Conservation (phyloP, 345 rosid species). For the Cardamine occulta region DNA sequence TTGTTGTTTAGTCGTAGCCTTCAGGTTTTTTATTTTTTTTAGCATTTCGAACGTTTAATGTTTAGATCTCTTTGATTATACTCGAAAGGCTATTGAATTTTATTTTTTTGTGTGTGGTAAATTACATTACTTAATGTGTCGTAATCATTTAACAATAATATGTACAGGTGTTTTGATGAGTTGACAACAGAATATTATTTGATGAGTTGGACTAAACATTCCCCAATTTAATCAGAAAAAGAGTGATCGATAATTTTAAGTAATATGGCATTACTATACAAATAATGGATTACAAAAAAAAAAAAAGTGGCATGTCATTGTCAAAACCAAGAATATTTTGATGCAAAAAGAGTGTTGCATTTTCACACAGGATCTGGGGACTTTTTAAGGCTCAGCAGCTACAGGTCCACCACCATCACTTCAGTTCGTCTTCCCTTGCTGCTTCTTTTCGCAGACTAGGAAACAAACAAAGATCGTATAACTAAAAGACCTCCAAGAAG, state of each 20-base stretch:
- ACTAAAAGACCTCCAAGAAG: constrained; percentile 6
- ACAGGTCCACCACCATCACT: constrained; percentile 39
- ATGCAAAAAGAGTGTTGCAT: neutral
- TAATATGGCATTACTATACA: neutral
- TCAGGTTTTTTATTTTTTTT: constrained; percentile 8
- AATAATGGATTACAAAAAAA: neutral
- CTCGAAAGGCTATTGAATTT: constrained; percentile 15
- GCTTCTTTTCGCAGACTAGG: neutral
- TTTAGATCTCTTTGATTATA: constrained; percentile 23
- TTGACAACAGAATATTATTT: neutral
- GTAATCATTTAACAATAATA: constrained; percentile 1
- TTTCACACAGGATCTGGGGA: constrained; percentile 1
- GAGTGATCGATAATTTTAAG: neutral
- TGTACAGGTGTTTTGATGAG: constrained; percentile 4
- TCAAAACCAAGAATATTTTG: constrained; percentile 38
- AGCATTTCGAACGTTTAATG: constrained; percentile 24
- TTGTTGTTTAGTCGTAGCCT: constrained; percentile 34
- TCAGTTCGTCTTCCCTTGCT: constrained; percentile 28
- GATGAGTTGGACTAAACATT: neutral
- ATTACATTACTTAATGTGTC: neutral
- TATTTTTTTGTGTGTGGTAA: neutral
- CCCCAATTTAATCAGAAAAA: neutral
- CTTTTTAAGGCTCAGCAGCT: constrained; percentile 21
- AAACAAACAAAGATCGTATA: constrained; percentile 21
- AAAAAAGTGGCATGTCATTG: constrained; percentile 9